Percentiles rank a stretch among this genome's conserved stretches.
Conservation (phyloP, 306 rosid genomes). For the Lathyrus aphaca region DNA sequence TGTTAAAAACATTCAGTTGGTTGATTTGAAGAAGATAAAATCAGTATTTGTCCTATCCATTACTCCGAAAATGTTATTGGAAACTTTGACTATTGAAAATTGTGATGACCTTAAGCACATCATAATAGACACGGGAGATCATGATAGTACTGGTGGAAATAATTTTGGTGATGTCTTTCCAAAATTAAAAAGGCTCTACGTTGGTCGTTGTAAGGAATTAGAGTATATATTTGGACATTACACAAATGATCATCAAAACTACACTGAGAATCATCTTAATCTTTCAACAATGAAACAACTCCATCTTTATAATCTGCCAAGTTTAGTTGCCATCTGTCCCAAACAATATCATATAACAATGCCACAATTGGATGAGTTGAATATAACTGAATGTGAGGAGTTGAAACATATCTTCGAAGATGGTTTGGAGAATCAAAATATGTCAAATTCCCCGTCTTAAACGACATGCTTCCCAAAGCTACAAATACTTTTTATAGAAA, state of each 20-base stretch:
- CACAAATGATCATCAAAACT: too few relatives aligned
- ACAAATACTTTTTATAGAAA: rapidly evolving
- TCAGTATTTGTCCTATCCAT: not conserved
- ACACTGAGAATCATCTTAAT: too few relatives aligned
- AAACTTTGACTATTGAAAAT: not conserved
- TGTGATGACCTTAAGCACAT: constrained; percentile 7
- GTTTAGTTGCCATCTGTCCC: too few relatives aligned
- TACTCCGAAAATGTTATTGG: constrained; percentile 15
- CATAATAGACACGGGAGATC: not conserved
- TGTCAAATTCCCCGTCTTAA: too few relatives aligned
- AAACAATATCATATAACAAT: too few relatives aligned
- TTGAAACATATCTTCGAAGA: constrained; percentile 33
- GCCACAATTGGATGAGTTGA: too few relatives aligned
- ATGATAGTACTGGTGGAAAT: not conserved
- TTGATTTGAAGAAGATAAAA: not conserved
- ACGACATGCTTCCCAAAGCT: constrained; percentile 28
- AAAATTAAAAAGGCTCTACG: too few relatives aligned
- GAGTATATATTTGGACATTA: too few relatives aligned
- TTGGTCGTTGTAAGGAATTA: too few relatives aligned
- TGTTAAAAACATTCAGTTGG: not conserved
- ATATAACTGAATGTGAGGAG: not conserved
- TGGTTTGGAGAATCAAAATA: not conserved
- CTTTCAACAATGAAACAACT: too few relatives aligned
- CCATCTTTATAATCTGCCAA: too few relatives aligned
- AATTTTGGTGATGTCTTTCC: not conserved